phyloP scores from a whole-genome alignment of 208 protist species.

The Leishmania amazonensis region DNA sequence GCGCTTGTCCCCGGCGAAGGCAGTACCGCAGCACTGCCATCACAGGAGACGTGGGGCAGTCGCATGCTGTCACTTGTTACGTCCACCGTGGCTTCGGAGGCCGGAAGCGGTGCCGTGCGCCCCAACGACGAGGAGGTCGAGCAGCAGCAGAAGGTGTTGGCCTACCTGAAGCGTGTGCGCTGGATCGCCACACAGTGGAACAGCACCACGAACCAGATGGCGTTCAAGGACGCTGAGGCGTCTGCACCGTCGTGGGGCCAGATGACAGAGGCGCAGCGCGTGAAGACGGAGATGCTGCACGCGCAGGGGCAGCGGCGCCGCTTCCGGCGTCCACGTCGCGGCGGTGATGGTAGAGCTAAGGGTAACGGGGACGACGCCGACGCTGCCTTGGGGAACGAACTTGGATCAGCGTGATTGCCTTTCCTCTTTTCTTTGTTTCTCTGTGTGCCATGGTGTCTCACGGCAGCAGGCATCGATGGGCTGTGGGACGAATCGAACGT shows the following conservation, averaged over 20 bases:
- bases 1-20: neutral
- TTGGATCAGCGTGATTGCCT: neutral
- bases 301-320: slow-evolving; percentile 43
- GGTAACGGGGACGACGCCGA: slow-evolving; percentile 18
- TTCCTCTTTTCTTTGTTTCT: neutral
- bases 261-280: slow-evolving; percentile 48
- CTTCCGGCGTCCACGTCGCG: slow-evolving; percentile 51
- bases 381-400: neutral
- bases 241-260: slow-evolving; percentile 39
- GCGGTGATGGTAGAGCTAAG: neutral
- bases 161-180: slow-evolving; percentile 63
- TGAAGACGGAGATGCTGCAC: slow-evolving; percentile 55
- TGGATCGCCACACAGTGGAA: slow-evolving; percentile 61
- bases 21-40: neutral
- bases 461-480: neutral
- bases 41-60: slow-evolving; percentile 21
- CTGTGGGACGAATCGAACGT: neutral
- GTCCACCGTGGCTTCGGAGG: slow-evolving; percentile 4
- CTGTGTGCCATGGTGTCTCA: neutral
- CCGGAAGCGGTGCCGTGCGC: neutral
- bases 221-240: slow-evolving; percentile 15
- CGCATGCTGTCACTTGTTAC: slow-evolving; percentile 31
- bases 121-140: slow-evolving; percentile 24
- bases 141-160: slow-evolving; percentile 41
- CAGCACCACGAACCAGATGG: slow-evolving; percentile 8